Conservation (phyloP, 148 eudicot species). For the Nepenthes mirabilis region DNA sequence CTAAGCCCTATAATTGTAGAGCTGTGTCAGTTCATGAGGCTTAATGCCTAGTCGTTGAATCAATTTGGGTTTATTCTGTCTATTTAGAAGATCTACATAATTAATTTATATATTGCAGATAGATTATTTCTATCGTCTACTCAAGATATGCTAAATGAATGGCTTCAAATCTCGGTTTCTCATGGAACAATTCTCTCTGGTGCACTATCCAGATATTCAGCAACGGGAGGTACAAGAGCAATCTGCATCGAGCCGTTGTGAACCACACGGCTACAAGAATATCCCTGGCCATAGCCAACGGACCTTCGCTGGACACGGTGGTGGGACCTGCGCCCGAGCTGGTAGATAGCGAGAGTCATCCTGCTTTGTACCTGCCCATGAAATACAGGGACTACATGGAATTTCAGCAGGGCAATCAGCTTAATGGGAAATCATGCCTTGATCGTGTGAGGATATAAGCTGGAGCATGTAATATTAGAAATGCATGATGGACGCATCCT, state of each 20-base stretch:
- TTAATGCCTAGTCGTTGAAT: too few species aligned
- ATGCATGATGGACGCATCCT: too few species aligned
- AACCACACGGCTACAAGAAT: conserved; percentile 1
- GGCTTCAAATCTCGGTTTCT: too few species aligned
- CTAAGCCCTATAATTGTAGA: too few species aligned
- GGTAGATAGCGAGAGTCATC: neutral
- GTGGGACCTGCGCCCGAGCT: conserved; percentile 15
- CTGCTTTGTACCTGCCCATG: conserved; percentile 13
- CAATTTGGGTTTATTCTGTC: too few species aligned
- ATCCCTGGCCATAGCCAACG: conserved; percentile 1
- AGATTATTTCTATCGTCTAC: neutral
- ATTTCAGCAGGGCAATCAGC: conserved; percentile 15
- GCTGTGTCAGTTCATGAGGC: too few species aligned
- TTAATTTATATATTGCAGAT: too few species aligned
- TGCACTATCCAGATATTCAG: conserved; percentile 3
- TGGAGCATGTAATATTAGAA: too few species aligned
- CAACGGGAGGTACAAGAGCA: conserved; percentile 11
- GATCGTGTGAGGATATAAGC: conserved; percentile 5
- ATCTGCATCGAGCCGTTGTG: conserved; percentile 7
- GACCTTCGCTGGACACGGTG: conserved; percentile 10
- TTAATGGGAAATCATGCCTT: conserved; percentile 17
- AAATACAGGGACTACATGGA: conserved; percentile 22
- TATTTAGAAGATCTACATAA: too few species aligned
- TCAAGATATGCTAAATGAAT: neutral
- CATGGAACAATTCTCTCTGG: neutral